phyloP scores from a whole-genome alignment of 2,329 filamentous ascomycete species.

The Colletotrichum abscissum region DNA sequence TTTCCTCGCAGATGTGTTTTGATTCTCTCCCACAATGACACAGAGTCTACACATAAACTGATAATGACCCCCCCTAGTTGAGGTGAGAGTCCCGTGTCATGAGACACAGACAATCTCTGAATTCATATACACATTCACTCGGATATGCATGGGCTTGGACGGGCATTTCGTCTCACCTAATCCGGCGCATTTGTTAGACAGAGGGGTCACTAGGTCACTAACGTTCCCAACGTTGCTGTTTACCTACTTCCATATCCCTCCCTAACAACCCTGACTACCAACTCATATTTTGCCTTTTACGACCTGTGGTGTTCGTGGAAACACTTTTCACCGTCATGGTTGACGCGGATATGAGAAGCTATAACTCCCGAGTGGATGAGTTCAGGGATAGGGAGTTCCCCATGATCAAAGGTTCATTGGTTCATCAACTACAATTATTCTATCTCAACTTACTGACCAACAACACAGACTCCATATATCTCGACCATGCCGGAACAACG shows the following conservation, averaged over 20 bases:
- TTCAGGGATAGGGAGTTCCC: conserved; percentile 73
- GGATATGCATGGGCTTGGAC: neutral
- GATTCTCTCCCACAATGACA: neutral
- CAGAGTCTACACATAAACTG: too few relatives aligned
- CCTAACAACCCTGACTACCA: neutral
- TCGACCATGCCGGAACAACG: conserved; percentile 97
- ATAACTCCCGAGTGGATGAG: conserved; percentile 69
- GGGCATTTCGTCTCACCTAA: conserved; percentile 21
- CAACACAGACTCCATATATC: conserved; percentile 76
- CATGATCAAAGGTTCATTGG: conserved; percentile 71
- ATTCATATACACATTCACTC: neutral
- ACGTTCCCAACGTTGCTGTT: neutral
- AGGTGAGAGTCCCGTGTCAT: too few relatives aligned
- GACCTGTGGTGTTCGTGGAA: neutral
- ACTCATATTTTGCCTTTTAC: neutral
- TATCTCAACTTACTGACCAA: conserved; percentile 27
- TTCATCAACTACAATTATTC: neutral
- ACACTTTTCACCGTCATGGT: neutral
- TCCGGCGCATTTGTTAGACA: conserved; percentile 1
- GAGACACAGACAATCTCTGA: neutral
- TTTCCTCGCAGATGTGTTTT: neutral
- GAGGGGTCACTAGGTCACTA: neutral
- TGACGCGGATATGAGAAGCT: conserved; percentile 45
- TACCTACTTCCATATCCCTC: neutral
- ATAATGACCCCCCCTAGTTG: too few relatives aligned